Percentiles rank a stretch among this genome's conserved stretches.
These are phyloP conservation scores for Didymella pomorum DNA, from an alignment of 2,329 filamentous ascomycete species.

Conservation along the genomic window DNA sequence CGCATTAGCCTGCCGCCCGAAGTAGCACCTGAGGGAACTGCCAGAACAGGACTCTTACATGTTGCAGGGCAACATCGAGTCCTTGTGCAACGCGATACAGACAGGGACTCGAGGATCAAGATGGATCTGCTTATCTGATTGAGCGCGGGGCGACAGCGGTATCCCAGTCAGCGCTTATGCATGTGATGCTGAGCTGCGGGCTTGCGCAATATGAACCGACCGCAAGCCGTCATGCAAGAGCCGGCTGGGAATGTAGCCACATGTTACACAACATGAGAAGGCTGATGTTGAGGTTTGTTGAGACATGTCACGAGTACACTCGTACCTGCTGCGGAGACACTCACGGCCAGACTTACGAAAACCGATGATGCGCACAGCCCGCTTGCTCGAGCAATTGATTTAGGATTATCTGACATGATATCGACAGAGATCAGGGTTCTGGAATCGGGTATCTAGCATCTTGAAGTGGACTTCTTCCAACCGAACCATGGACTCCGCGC, in stretches of 20 bases:
- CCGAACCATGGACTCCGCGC: background rate
- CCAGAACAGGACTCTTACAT: slow-evolving; percentile 10
- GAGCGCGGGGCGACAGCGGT: slow-evolving; percentile 18
- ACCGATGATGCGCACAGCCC: background rate
- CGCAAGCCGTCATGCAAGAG: slow-evolving; percentile 17
- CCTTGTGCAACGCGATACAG: slow-evolving; percentile 5
- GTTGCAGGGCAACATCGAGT: slow-evolving; percentile 6
- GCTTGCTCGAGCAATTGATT: slow-evolving; percentile 14
- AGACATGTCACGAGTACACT: slow-evolving; percentile 6
- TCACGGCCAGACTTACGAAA: background rate
- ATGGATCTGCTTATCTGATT: slow-evolving; percentile 8
- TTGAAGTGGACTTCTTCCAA: background rate
- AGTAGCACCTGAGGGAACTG: slow-evolving; percentile 4
- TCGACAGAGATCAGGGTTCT: slow-evolving; percentile 1
- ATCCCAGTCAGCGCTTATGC: slow-evolving; percentile 39
- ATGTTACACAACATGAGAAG: slow-evolving; percentile 32
- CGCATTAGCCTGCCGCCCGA: slow-evolving; percentile 2
- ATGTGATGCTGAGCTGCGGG: slow-evolving; percentile 34
- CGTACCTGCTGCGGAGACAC: background rate
- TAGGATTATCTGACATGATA: background rate
- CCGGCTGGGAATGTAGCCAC: slow-evolving; percentile 20
- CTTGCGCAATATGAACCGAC: slow-evolving; percentile 24
- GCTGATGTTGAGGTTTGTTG: slow-evolving; percentile 13
- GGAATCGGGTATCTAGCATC: background rate
- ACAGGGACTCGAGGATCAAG: slow-evolving; percentile 12